These are phyloP conservation scores for Zhuliangozyma blackwelliae DNA, from an alignment of 1,139 yeast species.

Conservation along the genomic window DNA sequence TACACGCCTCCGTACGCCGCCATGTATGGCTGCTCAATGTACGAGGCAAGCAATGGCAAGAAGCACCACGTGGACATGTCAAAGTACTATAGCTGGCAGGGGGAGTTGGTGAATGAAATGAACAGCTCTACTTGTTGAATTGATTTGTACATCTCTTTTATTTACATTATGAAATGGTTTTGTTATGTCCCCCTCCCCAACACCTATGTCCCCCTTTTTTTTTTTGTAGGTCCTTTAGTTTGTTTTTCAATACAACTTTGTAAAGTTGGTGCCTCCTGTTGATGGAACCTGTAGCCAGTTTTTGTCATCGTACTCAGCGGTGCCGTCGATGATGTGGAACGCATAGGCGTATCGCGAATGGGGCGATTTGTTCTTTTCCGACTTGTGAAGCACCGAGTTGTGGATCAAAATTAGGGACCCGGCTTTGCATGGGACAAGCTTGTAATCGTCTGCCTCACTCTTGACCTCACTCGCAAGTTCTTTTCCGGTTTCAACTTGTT, in stretches of 20 bases:
- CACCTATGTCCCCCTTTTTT: too few relatives aligned
- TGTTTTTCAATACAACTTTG: constrained; percentile 32
- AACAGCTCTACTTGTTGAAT: constrained; percentile 33
- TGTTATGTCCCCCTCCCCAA: too few relatives aligned
- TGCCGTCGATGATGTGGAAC: constrained; percentile 74
- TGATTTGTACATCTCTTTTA: too few relatives aligned
- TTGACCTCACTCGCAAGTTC: too few relatives aligned
- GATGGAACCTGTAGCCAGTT: constrained; percentile 83
- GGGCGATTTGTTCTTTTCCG: constrained; percentile 53
- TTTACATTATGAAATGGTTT: not conserved
- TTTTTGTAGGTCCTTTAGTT: too few relatives aligned
- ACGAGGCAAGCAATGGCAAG: constrained; percentile 49
- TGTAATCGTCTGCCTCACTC: constrained; percentile 31
- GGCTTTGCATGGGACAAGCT: constrained; percentile 59
- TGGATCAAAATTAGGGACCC: constrained; percentile 69
- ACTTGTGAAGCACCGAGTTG: constrained; percentile 68
- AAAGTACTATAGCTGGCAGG: constrained; percentile 61
- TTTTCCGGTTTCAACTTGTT: constrained; percentile 18
- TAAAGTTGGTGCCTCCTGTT: constrained; percentile 49
- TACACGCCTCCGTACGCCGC: constrained; percentile 80
- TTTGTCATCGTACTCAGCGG: constrained; percentile 49
- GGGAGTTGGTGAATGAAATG: constrained; percentile 32
- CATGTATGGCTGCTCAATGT: constrained; percentile 61
- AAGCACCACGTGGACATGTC: constrained; percentile 59
- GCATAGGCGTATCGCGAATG: constrained; percentile 73